A percentile compares a stretch with the other conserved stretches of the same genome.
Conservation (phyloP, 805 yeast species). For the Candida andamanensis region DNA sequence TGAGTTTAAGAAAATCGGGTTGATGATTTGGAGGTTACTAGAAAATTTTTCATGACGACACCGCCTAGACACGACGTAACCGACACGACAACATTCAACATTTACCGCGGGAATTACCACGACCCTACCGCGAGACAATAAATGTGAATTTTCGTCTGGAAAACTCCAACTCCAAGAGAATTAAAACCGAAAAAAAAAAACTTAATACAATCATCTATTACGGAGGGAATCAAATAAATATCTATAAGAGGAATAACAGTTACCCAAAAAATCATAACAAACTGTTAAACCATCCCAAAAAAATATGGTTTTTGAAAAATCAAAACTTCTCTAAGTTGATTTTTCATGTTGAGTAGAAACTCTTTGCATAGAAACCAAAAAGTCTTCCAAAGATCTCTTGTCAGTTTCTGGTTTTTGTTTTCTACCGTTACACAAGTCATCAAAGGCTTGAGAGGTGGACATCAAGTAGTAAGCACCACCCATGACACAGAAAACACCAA, state of each 20-base stretch:
- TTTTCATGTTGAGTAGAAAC: conserved; percentile 87
- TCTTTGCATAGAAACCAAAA: conserved; percentile 82
- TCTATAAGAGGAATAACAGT: conserved; percentile 3
- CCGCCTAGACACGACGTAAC: too few species aligned
- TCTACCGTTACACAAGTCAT: conserved; percentile 81
- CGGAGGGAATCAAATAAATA: conserved; percentile 11
- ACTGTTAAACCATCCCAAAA: conserved; percentile 1
- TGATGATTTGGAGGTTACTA: too few species aligned
- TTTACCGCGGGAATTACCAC: too few species aligned
- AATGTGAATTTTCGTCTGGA: too few species aligned
- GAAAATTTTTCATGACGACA: too few species aligned
- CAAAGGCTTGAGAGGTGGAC: conserved; percentile 77
- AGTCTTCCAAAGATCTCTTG: conserved; percentile 72
- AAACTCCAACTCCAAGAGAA: too few species aligned
- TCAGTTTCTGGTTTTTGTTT: conserved; percentile 51
- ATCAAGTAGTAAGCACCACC: conserved; percentile 96
- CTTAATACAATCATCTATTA: conserved; percentile 10
- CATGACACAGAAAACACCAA: conserved; percentile 94
- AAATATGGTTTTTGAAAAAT: neutral
- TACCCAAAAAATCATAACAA: conserved; percentile 7
- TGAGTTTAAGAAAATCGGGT: too few species aligned
- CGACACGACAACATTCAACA: too few species aligned
- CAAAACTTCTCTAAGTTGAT: conserved; percentile 44
- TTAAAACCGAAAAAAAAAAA: neutral
- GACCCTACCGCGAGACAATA: too few species aligned